Percentiles rank a stretch among this genome's conserved stretches.
Evolutionary conservation across 768 basidiomycete genomes (phyloP).

Genomic region (Suillus brevipes): DNA sequence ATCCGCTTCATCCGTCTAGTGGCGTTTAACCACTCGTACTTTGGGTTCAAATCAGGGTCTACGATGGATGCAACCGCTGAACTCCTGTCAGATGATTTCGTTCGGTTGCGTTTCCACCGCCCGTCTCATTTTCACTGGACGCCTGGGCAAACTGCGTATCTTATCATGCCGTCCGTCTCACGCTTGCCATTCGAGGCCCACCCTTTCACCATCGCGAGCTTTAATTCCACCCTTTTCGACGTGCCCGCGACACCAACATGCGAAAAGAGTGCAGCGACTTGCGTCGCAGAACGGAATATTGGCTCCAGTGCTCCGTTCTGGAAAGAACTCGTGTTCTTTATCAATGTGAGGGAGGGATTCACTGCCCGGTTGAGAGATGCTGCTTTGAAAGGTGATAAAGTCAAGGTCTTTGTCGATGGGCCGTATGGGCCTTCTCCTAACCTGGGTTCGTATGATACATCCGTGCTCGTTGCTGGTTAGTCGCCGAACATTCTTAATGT

Average conservation of each 20-base stretch:
- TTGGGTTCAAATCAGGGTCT: constrained; percentile 25
- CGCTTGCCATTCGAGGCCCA: constrained; percentile 47
- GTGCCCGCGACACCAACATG: neutral
- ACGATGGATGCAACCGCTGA: constrained; percentile 39
- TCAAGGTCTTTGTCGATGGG: constrained; percentile 54
- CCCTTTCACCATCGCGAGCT: constrained; percentile 55
- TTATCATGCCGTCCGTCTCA: constrained; percentile 49
- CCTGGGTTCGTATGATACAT: constrained; percentile 40
- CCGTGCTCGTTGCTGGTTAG: constrained; percentile 48
- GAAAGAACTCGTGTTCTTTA: constrained; percentile 51
- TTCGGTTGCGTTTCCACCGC: constrained; percentile 43
- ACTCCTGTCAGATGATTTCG: constrained; percentile 41
- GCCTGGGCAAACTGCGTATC: constrained; percentile 52
- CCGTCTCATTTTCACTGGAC: constrained; percentile 47
- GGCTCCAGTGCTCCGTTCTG: constrained; percentile 15
- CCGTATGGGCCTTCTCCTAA: constrained; percentile 48
- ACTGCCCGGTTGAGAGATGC: constrained; percentile 44
- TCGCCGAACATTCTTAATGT: neutral
- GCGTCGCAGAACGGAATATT: neutral
- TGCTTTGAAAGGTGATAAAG: constrained; percentile 26
- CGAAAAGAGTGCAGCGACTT: constrained; percentile 9
- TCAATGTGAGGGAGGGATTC: constrained; percentile 56
- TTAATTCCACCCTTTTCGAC: constrained; percentile 19
- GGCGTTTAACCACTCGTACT: constrained; percentile 40
- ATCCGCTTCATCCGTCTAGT: constrained; percentile 44